A percentile compares a stretch with the other conserved stretches of the same genome.
These are phyloP conservation scores for Phanerochaete carnosa DNA, from an alignment of 768 basidiomycete species.

Conservation along the genomic window DNA sequence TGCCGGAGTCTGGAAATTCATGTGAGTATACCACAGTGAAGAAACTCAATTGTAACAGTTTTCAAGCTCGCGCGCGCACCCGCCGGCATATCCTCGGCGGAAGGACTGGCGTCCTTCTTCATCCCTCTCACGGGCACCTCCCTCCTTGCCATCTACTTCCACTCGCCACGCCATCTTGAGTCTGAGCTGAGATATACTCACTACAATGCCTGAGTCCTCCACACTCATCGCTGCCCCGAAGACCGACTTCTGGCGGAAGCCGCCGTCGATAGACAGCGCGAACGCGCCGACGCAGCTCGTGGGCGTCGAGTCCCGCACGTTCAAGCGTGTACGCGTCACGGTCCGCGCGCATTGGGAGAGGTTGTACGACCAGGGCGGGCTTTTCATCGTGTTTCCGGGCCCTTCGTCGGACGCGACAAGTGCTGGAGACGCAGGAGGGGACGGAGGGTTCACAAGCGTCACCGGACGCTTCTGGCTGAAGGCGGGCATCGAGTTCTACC, in stretches of 20 bases:
- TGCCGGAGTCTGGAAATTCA: too few species aligned
- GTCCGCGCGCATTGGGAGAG: constrained; percentile 24
- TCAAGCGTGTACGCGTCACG: constrained; percentile 23
- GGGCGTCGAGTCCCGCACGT: constrained; percentile 11
- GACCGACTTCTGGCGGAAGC: constrained; percentile 31
- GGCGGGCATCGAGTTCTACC: constrained; percentile 28
- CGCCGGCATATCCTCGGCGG: too few species aligned
- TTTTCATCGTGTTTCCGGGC: constrained; percentile 18
- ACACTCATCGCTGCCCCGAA: constrained; percentile 14
- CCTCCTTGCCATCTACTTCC: too few species aligned
- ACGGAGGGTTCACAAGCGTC: background rate
- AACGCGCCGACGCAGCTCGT: constrained; percentile 19
- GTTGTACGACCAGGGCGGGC: constrained; percentile 29
- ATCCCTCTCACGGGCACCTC: too few species aligned
- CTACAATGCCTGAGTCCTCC: background rate
- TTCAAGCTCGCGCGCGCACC: too few species aligned
- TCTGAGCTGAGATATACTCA: too few species aligned
- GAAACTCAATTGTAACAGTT: too few species aligned
- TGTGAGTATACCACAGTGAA: too few species aligned
- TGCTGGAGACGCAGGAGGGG: background rate
- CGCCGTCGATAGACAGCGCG: constrained; percentile 17
- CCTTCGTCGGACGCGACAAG: background rate
- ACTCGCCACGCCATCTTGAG: too few species aligned
- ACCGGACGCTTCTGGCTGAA: constrained; percentile 22
- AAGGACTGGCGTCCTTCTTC: too few species aligned